Evolutionary conservation across 129 eudicot species (phyloP).

Genomic region (Glebionis coronaria): DNA sequence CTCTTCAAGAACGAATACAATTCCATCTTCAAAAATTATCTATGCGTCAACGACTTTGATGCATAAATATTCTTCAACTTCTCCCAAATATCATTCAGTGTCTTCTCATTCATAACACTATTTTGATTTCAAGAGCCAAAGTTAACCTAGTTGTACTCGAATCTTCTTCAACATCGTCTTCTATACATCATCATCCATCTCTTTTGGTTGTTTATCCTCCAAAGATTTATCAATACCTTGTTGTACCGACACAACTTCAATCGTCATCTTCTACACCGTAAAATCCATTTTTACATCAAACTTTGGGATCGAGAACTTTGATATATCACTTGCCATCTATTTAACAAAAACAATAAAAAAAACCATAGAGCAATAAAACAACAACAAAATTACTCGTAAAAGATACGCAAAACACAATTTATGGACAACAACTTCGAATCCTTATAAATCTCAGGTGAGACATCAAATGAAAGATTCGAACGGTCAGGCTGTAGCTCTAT

Average conservation of each 20-base stretch:
- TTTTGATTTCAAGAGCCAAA: neutral
- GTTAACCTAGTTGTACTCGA: too few relatives aligned
- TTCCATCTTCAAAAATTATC: too few relatives aligned
- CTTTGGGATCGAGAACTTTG: neutral
- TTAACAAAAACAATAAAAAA: neutral
- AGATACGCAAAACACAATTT: neutral
- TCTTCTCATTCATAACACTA: neutral
- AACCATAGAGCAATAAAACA: neutral
- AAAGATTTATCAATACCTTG: constrained; percentile 5
- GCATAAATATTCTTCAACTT: too few relatives aligned
- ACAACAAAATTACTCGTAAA: neutral
- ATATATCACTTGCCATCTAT: neutral
- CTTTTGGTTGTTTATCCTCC: neutral
- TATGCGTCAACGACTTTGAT: too few relatives aligned
- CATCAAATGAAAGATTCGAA: neutral
- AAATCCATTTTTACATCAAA: neutral
- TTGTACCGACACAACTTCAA: neutral
- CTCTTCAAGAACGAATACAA: neutral
- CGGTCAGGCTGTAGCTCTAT: neutral
- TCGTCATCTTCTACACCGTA: neutral
- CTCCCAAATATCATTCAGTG: neutral
- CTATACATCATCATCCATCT: too few relatives aligned
- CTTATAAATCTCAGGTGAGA: neutral
- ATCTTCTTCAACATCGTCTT: neutral
- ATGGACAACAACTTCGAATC: neutral